These are phyloP conservation scores for Petasospora rhodanensis DNA, from an alignment of 1,139 yeast genomes.

Conservation along the genomic window DNA sequence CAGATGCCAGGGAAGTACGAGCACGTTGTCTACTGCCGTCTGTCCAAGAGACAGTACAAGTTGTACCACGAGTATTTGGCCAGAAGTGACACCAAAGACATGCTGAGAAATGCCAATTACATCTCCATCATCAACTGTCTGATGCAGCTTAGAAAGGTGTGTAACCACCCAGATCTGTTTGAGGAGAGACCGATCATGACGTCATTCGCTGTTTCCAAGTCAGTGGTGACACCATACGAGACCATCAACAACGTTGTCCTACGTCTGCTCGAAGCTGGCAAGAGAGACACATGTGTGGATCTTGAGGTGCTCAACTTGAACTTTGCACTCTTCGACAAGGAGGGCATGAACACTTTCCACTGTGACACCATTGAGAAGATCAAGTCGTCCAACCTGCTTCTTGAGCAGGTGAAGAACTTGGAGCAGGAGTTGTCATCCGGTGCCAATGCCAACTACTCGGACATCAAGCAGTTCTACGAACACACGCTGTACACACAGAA, in stretches of 20 bases:
- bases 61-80: slow-evolving; percentile 97
- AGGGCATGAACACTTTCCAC: slow-evolving; percentile 41
- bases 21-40: slow-evolving; percentile 86
- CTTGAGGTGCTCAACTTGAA: slow-evolving; percentile 58
- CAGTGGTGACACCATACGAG: slow-evolving; percentile 53
- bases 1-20: slow-evolving; percentile 99
- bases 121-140: slow-evolving; percentile 92
- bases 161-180: slow-evolving; percentile 95
- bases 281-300: slow-evolving; percentile 36
- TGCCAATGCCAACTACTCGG: slow-evolving; percentile 38
- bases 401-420: slow-evolving; percentile 39
- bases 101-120: slow-evolving; percentile 91
- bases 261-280: slow-evolving; percentile 32
- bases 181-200: slow-evolving; percentile 95
- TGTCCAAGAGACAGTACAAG: slow-evolving; percentile 88
- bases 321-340: slow-evolving; percentile 44
- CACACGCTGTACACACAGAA: slow-evolving; percentile 50
- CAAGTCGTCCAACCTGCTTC: slow-evolving; percentile 32
- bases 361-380: slow-evolving; percentile 38
- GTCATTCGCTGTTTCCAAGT: slow-evolving; percentile 68
- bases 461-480: slow-evolving; percentile 58
- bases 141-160: slow-evolving; percentile 96
- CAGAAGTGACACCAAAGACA: slow-evolving; percentile 90
- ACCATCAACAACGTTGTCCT: slow-evolving; percentile 41
- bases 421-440: slow-evolving; percentile 29